phyloP scores from a whole-genome alignment of 192 early-diverging fungal genomes.

The Backusella mclennaniae region DNA sequence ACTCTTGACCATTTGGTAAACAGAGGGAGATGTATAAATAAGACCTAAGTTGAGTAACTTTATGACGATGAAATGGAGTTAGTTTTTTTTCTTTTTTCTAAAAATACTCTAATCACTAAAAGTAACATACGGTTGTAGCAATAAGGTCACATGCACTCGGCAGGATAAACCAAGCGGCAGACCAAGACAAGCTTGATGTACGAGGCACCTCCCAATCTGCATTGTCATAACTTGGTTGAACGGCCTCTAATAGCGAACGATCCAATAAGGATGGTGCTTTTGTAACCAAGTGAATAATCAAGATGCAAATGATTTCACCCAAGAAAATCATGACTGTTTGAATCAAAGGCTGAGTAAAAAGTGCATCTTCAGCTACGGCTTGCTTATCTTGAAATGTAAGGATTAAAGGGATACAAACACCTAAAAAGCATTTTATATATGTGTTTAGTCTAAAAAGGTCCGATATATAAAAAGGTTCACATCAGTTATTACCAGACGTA shows the following conservation, averaged over 20 bases:
- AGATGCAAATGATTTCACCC: constrained; percentile 29
- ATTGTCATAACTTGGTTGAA: constrained; percentile 8
- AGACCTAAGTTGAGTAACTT: constrained; percentile 29
- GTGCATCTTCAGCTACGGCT: not conserved
- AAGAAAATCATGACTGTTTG: constrained; percentile 33
- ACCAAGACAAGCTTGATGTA: constrained; percentile 13
- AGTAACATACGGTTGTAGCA: constrained; percentile 20
- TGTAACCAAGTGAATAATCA: constrained; percentile 19
- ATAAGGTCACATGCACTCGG: constrained; percentile 30
- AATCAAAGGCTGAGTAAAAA: constrained; percentile 27
- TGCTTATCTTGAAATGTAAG: constrained; percentile 27
- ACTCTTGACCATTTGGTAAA: constrained; percentile 32
- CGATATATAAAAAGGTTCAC: not conserved
- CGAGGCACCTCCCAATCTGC: constrained; percentile 8
- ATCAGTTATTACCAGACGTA: constrained; percentile 9
- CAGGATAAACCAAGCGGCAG: constrained; percentile 19
- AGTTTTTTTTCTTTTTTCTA: not conserved
- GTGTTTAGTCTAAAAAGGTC: not conserved
- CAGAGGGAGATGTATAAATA: constrained; percentile 26
- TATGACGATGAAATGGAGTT: not conserved
- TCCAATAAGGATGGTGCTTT: constrained; percentile 22
- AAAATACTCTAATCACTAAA: not conserved
- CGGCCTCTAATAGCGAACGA: constrained; percentile 14
- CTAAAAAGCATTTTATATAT: not conserved
- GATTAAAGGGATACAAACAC: constrained; percentile 31